Percentiles rank a stretch among this genome's conserved stretches.
These are phyloP conservation scores for Aspergillus texensis DNA, from an alignment of 2,329 filamentous ascomycete species.

Conservation along the genomic window DNA sequence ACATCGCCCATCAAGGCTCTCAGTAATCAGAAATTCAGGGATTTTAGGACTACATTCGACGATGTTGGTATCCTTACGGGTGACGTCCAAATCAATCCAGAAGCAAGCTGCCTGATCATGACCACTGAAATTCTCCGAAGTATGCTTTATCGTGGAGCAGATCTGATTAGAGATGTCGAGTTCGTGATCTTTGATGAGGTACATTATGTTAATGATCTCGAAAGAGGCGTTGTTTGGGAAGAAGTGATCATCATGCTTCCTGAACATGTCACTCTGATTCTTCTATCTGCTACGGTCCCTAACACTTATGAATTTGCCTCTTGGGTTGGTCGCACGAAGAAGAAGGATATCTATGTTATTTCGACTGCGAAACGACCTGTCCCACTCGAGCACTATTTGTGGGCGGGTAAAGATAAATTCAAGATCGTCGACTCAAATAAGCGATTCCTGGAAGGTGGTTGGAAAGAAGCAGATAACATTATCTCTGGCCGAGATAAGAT, in stretches of 20 bases:
- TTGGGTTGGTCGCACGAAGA: constrained; percentile 97
- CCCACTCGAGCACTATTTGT: constrained; percentile 92
- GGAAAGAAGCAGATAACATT: constrained; percentile 88
- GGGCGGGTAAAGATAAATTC: constrained; percentile 88
- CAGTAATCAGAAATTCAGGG: constrained; percentile 97
- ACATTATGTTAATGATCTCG: constrained; percentile 95
- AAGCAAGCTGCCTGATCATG: constrained; percentile 98
- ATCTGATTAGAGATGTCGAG: constrained; percentile 94
- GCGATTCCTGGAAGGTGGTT: constrained; percentile 86
- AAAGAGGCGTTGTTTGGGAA: constrained; percentile 97
- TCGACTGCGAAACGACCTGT: constrained; percentile 95
- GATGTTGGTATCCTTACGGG: constrained; percentile 97
- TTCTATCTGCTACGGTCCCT: constrained; percentile 93
- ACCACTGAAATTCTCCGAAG: constrained; percentile 96
- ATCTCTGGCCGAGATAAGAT: constrained; percentile 80
- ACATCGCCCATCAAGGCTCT: constrained; percentile 98
- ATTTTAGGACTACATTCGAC: constrained; percentile 87
- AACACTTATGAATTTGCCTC: constrained; percentile 98
- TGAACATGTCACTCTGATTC: constrained; percentile 91
- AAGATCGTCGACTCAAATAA: constrained; percentile 96
- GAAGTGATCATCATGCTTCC: constrained; percentile 99
- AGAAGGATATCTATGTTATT: constrained; percentile 98
- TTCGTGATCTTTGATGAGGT: constrained; percentile 99
- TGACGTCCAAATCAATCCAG: constrained; percentile 96
- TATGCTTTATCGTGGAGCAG: constrained; percentile 96